phyloP scores from a whole-genome alignment of 495 filamentous ascomycete species.

The Glonium stellatum region DNA sequence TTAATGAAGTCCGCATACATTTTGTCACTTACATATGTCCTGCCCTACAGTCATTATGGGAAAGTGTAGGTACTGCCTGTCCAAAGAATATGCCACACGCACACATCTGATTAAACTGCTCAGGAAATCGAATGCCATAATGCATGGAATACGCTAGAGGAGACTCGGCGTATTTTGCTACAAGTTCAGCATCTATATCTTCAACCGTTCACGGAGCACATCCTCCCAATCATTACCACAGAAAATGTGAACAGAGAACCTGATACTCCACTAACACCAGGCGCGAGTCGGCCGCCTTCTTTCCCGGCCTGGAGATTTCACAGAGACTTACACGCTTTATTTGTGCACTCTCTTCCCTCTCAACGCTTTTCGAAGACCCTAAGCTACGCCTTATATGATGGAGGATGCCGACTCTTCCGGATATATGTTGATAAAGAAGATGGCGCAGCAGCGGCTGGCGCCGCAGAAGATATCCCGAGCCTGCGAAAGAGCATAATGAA shows the following conservation, averaged over 20 bases:
- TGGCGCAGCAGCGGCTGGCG: not conserved
- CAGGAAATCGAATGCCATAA: constrained; percentile 16
- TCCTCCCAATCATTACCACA: constrained; percentile 12
- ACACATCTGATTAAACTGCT: not conserved
- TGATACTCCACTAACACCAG: constrained; percentile 14
- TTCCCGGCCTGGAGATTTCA: constrained; percentile 5
- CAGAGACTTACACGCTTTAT: constrained; percentile 23
- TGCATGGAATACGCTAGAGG: constrained; percentile 15
- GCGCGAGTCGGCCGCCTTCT: constrained; percentile 1
- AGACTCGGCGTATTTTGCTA: constrained; percentile 21
- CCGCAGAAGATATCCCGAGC: constrained; percentile 7
- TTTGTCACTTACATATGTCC: constrained; percentile 16
- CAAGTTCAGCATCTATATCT: constrained; percentile 19
- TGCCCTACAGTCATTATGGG: constrained; percentile 16
- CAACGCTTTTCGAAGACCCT: constrained; percentile 30
- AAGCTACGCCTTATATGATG: constrained; percentile 26
- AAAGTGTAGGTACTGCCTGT: constrained; percentile 6
- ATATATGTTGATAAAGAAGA: constrained; percentile 12
- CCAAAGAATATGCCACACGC: not conserved
- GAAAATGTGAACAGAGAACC: not conserved
- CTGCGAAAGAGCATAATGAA: constrained; percentile 9
- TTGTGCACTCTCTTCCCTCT: constrained; percentile 26
- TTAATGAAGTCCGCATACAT: constrained; percentile 21
- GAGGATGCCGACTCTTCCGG: constrained; percentile 22
- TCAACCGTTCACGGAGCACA: constrained; percentile 22